Conservation (phyloP, 1,284 basidiomycete genomes). For the Sanghuangporus baumii region DNA sequence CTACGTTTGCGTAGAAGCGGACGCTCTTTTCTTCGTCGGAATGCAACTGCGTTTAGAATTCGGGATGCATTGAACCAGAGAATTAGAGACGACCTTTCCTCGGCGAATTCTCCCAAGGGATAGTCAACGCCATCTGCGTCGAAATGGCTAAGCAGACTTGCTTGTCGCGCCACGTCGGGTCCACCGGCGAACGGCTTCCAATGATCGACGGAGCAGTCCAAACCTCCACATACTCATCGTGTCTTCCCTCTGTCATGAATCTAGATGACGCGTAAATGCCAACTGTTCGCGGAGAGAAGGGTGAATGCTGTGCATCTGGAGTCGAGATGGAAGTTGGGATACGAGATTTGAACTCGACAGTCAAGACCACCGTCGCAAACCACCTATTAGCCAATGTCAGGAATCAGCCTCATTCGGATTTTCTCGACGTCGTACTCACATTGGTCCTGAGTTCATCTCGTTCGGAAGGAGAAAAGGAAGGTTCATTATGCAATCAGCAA, state of each 20-base stretch:
- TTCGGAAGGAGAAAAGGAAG: constrained; percentile 40
- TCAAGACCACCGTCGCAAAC: constrained; percentile 54
- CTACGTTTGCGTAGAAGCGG: too few species aligned
- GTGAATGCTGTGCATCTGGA: constrained; percentile 19
- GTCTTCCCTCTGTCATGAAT: constrained; percentile 48
- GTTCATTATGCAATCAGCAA: constrained; percentile 47
- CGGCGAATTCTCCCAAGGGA: constrained; percentile 28
- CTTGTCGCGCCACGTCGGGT: constrained; percentile 43
- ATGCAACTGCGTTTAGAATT: too few species aligned
- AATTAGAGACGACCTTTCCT: background rate
- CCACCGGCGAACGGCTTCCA: constrained; percentile 25
- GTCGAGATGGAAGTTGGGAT: constrained; percentile 31
- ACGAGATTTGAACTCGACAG: constrained; percentile 54
- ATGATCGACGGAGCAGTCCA: constrained; percentile 58
- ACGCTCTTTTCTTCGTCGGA: too few species aligned
- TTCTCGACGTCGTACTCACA: background rate
- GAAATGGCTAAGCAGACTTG: constrained; percentile 58
- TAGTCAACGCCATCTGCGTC: constrained; percentile 50
- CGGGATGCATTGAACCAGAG: too few species aligned
- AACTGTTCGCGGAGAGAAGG: constrained; percentile 41
- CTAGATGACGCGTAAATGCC: constrained; percentile 45
- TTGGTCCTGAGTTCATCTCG: constrained; percentile 19
- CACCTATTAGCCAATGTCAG: constrained; percentile 34
- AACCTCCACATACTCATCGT: constrained; percentile 51
- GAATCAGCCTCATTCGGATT: background rate